Conservation (phyloP, 169 alveolate genomes). For the Cryptosporidium felis region DNA sequence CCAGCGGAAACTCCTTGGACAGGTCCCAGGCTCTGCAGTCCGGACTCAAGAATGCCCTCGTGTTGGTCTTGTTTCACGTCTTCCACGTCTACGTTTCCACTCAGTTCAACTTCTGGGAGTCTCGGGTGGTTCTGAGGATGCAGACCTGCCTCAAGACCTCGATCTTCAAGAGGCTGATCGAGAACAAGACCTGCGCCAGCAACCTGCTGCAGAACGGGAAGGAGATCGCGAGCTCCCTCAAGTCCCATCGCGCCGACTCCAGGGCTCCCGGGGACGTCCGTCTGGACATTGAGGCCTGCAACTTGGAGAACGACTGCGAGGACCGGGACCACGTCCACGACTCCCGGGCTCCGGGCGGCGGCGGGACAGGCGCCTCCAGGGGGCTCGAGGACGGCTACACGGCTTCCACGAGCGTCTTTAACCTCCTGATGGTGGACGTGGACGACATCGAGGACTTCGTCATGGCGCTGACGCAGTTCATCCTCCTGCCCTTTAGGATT, state of each 20-base stretch:
- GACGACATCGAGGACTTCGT: slow-evolving; percentile 61
- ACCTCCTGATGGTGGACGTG: slow-evolving; percentile 60
- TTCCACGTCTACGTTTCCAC: slow-evolving; percentile 44
- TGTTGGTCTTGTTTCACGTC: slow-evolving; percentile 4
- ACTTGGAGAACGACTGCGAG: too few species aligned
- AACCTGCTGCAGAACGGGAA: slow-evolving; percentile 12
- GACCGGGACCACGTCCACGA: too few species aligned
- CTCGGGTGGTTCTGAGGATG: slow-evolving; percentile 36
- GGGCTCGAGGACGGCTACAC: background rate
- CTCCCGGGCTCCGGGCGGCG: too few species aligned
- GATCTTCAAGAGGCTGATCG: slow-evolving; percentile 27
- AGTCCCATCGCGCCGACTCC: background rate
- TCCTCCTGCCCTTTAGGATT: slow-evolving; percentile 46
- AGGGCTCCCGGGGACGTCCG: background rate
- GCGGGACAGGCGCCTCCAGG: too few species aligned
- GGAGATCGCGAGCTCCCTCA: slow-evolving; percentile 8
- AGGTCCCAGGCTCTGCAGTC: background rate
- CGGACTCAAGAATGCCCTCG: slow-evolving; percentile 15
- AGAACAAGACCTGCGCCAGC: slow-evolving; percentile 45
- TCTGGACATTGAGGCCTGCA: slow-evolving; percentile 25
- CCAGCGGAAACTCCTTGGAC: background rate
- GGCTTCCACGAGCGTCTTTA: slow-evolving; percentile 42
- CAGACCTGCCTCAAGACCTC: slow-evolving; percentile 67
- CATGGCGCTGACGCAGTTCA: slow-evolving; percentile 57
- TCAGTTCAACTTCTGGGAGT: slow-evolving; percentile 65